Base-by-base conservation (phyloP, 177 flowering plant genomes). In the Vitis hybrid region DNA sequence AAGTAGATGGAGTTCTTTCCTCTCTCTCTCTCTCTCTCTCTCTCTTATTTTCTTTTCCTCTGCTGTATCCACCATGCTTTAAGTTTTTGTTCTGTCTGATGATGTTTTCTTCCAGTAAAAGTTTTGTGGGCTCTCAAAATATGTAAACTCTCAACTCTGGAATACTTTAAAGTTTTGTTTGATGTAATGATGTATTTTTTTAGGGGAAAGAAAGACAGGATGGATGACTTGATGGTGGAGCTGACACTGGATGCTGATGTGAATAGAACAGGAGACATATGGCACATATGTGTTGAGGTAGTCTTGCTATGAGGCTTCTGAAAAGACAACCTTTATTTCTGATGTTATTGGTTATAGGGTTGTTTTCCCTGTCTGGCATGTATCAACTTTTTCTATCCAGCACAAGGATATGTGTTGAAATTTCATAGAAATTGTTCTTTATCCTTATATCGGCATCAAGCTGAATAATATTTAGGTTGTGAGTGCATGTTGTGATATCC, bases 221-320 rank as follows among this genome's bases (percentile, higher is more conserved):
- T 66, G 62, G 84, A 81, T 72, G 80, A 77, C 71, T 83, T 62
- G 64, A 83, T 86, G 85, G 70, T 83, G 72, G 96, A 93, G 78
- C 74, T 93, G 49, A 56, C 81, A 53, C 73, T 95, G 88, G 96
- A 91, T 78, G 85, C 94, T 63, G 70, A 14, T 27, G 72, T 73
- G 51, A 93, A 95, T 58, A 90, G 74, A 81, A 95, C 97, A 3
- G 97, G 98, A 73, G 89, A 93, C 74, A 76, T 87, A 79, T 95
- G 99, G 99, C 99, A 95, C 80, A 87, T 93, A 20, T 83, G 83
- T 67, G 74, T 95, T 59, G 88, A 91, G 99, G 98, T 95, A 74
- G 56, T 69, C 46, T 53, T 61, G 41, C 24, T 46, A 50, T 71
- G 12, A 64, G 35, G 10, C 66, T 73, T 53, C 59, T 21, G 4